Conservation (phyloP, 345 rosid genomes). For the Aquilaria yunnanensis region DNA sequence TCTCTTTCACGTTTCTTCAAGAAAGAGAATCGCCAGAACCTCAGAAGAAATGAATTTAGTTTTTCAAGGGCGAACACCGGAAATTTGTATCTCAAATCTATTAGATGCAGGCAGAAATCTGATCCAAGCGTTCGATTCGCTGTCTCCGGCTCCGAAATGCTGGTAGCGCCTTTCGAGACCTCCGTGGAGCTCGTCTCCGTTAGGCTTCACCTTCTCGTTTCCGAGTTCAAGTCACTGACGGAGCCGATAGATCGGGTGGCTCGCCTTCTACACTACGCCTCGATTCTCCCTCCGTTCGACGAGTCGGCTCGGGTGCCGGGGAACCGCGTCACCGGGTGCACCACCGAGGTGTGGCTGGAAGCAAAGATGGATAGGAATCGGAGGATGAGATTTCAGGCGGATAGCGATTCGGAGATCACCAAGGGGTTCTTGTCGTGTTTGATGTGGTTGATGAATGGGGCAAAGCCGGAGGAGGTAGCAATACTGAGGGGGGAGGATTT, state of each 20-base stretch:
- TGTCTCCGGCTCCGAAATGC: slow-evolving; percentile 15
- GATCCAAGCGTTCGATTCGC: slow-evolving; percentile 7
- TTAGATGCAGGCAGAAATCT: neutral
- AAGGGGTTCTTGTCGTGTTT: slow-evolving; percentile 76
- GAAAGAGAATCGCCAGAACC: neutral
- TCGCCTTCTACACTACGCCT: slow-evolving; percentile 71
- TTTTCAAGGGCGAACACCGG: neutral
- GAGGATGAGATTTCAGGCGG: slow-evolving; percentile 61
- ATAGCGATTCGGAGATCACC: slow-evolving; percentile 88
- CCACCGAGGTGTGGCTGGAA: slow-evolving; percentile 87
- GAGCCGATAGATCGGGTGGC: slow-evolving; percentile 81
- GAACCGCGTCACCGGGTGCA: slow-evolving; percentile 70
- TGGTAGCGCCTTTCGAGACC: slow-evolving; percentile 12
- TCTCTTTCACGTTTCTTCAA: neutral
- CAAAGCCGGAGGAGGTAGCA: slow-evolving; percentile 68
- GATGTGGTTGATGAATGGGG: slow-evolving; percentile 73
- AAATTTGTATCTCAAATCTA: slow-evolving; percentile 1
- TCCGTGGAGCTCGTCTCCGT: slow-evolving; percentile 15
- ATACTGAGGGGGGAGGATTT: slow-evolving; percentile 60
- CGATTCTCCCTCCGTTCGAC: slow-evolving; percentile 45
- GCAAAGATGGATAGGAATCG: slow-evolving; percentile 45
- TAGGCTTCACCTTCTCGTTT: slow-evolving; percentile 38
- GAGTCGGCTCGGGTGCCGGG: slow-evolving; percentile 55
- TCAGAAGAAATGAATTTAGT: neutral
- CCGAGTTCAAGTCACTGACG: slow-evolving; percentile 51